Evolutionary conservation across 108 stramenopile genomes (phyloP), one percentile per base, ranked within the genome.

Genomic region (Skeletonema menzelii): DNA sequence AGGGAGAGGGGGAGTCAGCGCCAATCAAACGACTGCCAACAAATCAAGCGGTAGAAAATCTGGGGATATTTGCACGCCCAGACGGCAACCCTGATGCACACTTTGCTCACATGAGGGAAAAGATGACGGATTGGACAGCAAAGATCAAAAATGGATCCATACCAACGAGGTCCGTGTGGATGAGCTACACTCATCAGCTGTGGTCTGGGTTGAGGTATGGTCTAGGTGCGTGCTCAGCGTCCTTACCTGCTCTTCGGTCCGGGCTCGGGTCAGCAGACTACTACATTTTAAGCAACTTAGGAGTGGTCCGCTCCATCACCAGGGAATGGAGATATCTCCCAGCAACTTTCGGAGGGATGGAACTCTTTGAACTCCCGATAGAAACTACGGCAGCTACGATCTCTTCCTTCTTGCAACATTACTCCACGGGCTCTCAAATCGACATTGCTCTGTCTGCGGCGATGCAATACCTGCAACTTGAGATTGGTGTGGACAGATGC

Each of bases 121-220:
- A 44, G 7, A 20, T 37, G 17, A n/a, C 14, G 22, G 12, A 1
- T 0, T 69, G 68, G 68, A 30, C 31, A 4, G 22, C 14, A 19
- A 30, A 58, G 8, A 59, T 69, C 26, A 38, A 37, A 40, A 59
- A 38, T 19, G 75, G 75, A 0, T 8, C 42, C 0, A 46, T 76
- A 13, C 75, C 75, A 0, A 27, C 67, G 0, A 31, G 31, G 14
- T 60, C 57, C 6, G 57, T 22, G 2, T 76, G 75, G 75, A 24
- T 53, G 5, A 59, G 66, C 47, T 68, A 68, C 65, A 67, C n/a
- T 17, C 4, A 27, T 19, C 75, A 76, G 40, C 67, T 76, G 0
- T 76, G 67, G 75, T n/a, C 65, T 5, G 67, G 60, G 0, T 1
- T 76, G 0, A 49, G 62, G 32, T 76, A 68, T 24, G 75, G 75